Percentiles rank a stretch among this genome's conserved stretches.
Conservation (phyloP, 257 asterid species). For the Nyctanthes arbortristis region DNA sequence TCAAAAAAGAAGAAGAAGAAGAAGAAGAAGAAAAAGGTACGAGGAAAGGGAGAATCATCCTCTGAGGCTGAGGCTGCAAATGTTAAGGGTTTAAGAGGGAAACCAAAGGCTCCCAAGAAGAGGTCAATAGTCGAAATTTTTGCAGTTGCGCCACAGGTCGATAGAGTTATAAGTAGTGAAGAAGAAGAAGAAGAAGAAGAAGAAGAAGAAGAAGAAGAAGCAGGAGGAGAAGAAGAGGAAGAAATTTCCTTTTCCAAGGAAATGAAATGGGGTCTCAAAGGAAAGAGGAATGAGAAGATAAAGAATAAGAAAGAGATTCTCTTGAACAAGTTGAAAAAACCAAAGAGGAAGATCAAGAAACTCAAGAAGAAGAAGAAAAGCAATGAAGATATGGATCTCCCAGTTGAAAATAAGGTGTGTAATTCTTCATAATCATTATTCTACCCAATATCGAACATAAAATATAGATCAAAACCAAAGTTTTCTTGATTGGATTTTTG, state of each 20-base stretch:
- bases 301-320: constrained; percentile 20
- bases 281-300: constrained; percentile 27
- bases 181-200: constrained; percentile 21
- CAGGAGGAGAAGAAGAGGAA: too few relatives aligned
- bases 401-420: constrained; percentile 48
- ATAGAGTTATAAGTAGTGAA: constrained; percentile 30
- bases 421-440: constrained; percentile 21
- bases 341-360: constrained; percentile 36
- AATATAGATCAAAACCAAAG: constrained; percentile 38
- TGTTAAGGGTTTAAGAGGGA: constrained; percentile 29
- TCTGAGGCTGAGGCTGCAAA: constrained; percentile 22
- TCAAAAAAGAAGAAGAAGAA: constrained; percentile 1
- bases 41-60: constrained; percentile 23
- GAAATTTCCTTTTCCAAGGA: constrained; percentile 19
- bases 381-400: constrained; percentile 19
- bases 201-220: too few relatives aligned
- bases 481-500: constrained; percentile 27
- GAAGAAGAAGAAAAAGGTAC: constrained; percentile 14
- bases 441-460: constrained; percentile 47
- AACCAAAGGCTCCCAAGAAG: constrained; percentile 54
- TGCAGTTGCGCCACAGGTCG: constrained; percentile 63
- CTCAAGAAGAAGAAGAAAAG: constrained; percentile 30
- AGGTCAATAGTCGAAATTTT: constrained; percentile 75
- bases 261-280: constrained; percentile 28
- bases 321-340: constrained; percentile 34